These are phyloP conservation scores for Penicillium pancosmium DNA, from an alignment of 495 filamentous ascomycete species.

Conservation along the genomic window DNA sequence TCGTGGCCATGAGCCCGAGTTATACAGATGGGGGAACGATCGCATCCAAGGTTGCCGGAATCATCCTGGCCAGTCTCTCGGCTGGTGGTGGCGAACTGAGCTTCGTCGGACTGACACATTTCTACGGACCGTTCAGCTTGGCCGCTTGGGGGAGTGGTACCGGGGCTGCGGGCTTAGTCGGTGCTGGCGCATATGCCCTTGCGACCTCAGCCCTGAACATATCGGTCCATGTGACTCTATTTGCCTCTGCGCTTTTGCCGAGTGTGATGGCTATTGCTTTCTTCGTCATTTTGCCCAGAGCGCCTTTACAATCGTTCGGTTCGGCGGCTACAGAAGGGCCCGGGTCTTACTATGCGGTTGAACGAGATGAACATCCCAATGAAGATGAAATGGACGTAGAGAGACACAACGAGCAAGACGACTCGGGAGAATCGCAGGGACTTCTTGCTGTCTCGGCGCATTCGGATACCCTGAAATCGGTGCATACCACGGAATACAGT, in stretches of 20 bases:
- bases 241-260: slow-evolving; percentile 78
- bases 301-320: slow-evolving; percentile 46
- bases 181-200: slow-evolving; percentile 83
- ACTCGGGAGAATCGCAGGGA: slow-evolving; percentile 37
- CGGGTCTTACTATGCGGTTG: slow-evolving; percentile 34
- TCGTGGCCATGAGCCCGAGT: slow-evolving; percentile 76
- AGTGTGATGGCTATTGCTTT: slow-evolving; percentile 82
- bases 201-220: slow-evolving; percentile 78
- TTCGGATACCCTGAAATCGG: slow-evolving; percentile 28
- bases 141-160: slow-evolving; percentile 94
- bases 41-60: slow-evolving; percentile 74
- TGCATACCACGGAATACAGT: slow-evolving; percentile 4
- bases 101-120: slow-evolving; percentile 90
- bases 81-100: slow-evolving; percentile 86
- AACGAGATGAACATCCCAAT: slow-evolving; percentile 44
- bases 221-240: slow-evolving; percentile 67
- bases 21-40: slow-evolving; percentile 63
- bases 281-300: slow-evolving; percentile 74
- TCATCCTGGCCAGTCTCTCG: slow-evolving; percentile 81
- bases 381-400: slow-evolving; percentile 42
- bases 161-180: slow-evolving; percentile 84
- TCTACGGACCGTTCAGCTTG: slow-evolving; percentile 86
- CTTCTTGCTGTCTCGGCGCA: slow-evolving; percentile 38
- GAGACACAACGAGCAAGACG: slow-evolving; percentile 26
- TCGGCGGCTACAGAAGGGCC: neutral